Percentiles rank a stretch among this genome's conserved stretches.
Evolutionary conservation across 768 basidiomycete species (phyloP).

Genomic region (Boletus tylopilopsis): DNA sequence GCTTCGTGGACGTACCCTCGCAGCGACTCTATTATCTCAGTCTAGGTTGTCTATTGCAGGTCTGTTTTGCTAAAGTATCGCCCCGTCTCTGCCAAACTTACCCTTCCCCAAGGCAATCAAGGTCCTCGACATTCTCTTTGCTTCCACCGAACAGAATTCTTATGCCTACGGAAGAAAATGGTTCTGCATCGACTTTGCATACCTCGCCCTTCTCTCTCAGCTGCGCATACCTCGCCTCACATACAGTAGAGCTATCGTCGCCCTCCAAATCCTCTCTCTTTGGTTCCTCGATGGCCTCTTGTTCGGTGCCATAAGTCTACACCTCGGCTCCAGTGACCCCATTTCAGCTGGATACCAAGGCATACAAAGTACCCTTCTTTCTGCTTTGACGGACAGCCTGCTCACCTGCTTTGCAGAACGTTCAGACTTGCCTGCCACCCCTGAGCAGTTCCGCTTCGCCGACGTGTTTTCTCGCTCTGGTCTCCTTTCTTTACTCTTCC

Average conservation of each 20-base stretch:
- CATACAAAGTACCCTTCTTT: constrained; percentile 31
- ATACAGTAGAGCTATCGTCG: constrained; percentile 59
- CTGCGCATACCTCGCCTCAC: constrained; percentile 73
- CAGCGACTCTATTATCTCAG: constrained; percentile 79
- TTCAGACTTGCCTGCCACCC: constrained; percentile 39
- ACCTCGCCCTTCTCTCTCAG: constrained; percentile 51
- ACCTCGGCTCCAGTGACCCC: constrained; percentile 35
- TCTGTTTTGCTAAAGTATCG: constrained; percentile 24
- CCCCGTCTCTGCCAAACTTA: neutral
- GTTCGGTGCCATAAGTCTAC: constrained; percentile 68
- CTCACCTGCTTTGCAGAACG: constrained; percentile 23
- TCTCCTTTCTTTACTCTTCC: constrained; percentile 38
- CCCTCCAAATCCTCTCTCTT: constrained; percentile 56
- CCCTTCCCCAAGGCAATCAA: constrained; percentile 60
- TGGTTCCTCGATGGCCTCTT: constrained; percentile 66
- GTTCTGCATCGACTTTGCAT: constrained; percentile 66
- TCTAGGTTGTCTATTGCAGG: constrained; percentile 74
- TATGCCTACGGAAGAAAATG: constrained; percentile 61
- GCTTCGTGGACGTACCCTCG: constrained; percentile 69
- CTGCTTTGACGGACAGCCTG: neutral
- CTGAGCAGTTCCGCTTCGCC: constrained; percentile 45
- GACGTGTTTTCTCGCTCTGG: constrained; percentile 51
- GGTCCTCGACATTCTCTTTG: constrained; percentile 59
- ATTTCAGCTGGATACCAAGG: constrained; percentile 15
- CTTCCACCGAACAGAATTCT: constrained; percentile 38